phyloP scores from a whole-genome alignment of 2,329 filamentous ascomycete genomes.

The Acrocalymma vagum region DNA sequence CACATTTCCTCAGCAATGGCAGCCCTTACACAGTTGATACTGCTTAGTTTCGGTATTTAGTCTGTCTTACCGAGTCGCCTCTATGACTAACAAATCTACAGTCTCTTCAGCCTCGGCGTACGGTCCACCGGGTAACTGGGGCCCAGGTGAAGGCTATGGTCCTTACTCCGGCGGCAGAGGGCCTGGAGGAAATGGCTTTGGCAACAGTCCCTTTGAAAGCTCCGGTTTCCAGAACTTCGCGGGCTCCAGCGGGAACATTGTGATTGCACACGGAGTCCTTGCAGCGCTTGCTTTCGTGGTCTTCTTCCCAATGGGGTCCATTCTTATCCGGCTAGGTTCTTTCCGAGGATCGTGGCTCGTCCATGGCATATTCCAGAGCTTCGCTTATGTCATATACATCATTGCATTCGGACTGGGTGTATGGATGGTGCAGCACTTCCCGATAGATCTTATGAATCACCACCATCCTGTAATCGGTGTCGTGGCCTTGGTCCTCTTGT shows the following conservation, averaged over 20 bases:
- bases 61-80: too few relatives aligned
- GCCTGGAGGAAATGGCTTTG: constrained; percentile 6
- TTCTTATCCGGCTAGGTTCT: constrained; percentile 50
- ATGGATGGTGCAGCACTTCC: constrained; percentile 52
- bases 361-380: constrained; percentile 56
- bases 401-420: constrained; percentile 62
- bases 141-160: constrained; percentile 9
- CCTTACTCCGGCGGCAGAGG: constrained; percentile 3
- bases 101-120: constrained; percentile 18
- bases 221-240: constrained; percentile 10
- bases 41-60: too few relatives aligned
- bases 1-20: too few relatives aligned
- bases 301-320: constrained; percentile 55
- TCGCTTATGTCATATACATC: constrained; percentile 58
- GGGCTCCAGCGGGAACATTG: constrained; percentile 22
- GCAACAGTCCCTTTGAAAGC: constrained; percentile 5
- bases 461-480: constrained; percentile 64
- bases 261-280: constrained; percentile 53
- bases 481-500: constrained; percentile 57
- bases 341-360: constrained; percentile 52
- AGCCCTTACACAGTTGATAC: too few relatives aligned
- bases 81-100: constrained; percentile 13
- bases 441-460: constrained; percentile 33
- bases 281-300: constrained; percentile 54
- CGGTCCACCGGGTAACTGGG: constrained; percentile 17